Evolutionary conservation across 768 basidiomycete species (phyloP).

Genomic region (Suillus subalutaceus): DNA sequence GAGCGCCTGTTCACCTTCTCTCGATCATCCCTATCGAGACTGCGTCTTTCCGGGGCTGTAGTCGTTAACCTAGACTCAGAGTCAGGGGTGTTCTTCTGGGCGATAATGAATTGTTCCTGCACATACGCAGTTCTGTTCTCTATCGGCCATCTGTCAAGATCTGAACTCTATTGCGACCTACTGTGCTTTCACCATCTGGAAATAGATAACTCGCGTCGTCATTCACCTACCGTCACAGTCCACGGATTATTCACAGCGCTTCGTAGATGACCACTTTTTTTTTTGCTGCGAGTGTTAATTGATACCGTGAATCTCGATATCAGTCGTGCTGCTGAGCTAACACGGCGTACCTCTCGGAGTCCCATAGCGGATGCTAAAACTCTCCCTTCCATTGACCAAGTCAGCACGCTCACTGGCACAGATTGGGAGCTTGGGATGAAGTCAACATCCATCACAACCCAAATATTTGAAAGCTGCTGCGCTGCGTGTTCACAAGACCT

Average conservation of each 20-base stretch:
- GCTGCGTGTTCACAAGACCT: no score
- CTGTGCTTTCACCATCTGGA: not conserved
- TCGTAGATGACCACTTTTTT: not conserved
- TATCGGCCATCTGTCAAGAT: not conserved
- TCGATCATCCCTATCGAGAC: not conserved
- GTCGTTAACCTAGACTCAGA: not conserved
- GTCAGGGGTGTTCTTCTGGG: constrained; percentile 16
- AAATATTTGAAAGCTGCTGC: no score
- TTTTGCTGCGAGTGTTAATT: not conserved
- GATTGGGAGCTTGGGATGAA: no score
- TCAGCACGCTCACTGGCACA: no score
- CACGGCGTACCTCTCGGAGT: not conserved
- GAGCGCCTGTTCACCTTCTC: not conserved
- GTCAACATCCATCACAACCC: no score
- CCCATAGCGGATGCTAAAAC: no score
- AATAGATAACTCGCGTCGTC: not conserved
- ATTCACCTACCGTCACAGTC: not conserved
- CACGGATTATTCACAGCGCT: not conserved
- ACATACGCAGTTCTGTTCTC: constrained; percentile 20
- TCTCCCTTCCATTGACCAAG: no score
- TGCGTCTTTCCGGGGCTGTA: not conserved
- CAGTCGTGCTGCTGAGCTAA: not conserved
- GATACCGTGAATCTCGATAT: not conserved
- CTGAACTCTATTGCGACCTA: not conserved
- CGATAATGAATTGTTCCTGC: not conserved